Evolutionary conservation across 192 early-diverging fungal genomes (phyloP).

Genomic region (Gaertneriomyces sp.): DNA sequence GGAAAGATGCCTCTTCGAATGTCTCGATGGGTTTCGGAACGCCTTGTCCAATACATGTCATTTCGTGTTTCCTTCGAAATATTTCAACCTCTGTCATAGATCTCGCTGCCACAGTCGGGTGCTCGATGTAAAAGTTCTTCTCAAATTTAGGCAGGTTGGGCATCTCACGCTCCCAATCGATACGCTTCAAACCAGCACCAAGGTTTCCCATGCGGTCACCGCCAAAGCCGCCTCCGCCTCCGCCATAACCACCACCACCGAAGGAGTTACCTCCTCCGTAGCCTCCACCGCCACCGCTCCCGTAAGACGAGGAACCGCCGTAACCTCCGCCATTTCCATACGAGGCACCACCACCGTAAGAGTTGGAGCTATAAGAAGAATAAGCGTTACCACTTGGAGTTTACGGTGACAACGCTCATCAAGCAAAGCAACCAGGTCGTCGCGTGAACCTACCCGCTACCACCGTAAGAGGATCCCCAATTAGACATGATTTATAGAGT

Average conservation of each 20-base stretch:
- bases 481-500: too few relatives aligned
- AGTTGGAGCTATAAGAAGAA: background rate
- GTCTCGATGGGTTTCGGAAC: conserved; percentile 86
- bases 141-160: conserved; percentile 71
- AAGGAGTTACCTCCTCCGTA: conserved; percentile 46
- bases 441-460: too few relatives aligned
- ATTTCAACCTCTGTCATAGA: conserved; percentile 69
- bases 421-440: too few relatives aligned
- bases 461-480: too few relatives aligned
- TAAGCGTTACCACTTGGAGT: background rate
- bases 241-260: conserved; percentile 36
- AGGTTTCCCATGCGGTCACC: conserved; percentile 50
- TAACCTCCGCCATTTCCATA: conserved; percentile 14
- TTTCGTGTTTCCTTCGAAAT: conserved; percentile 73
- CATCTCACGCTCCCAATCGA: conserved; percentile 65
- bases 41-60: conserved; percentile 76
- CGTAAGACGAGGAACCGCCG: conserved; percentile 30
- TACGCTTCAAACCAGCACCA: conserved; percentile 51
- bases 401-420: background rate
- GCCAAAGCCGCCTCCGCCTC: conserved; percentile 28
- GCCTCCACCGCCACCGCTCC: conserved; percentile 39
- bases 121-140: conserved; percentile 97
- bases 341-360: background rate
- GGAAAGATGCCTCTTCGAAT: conserved; percentile 91
- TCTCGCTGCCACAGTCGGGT: conserved; percentile 64